Percentiles rank a stretch among this genome's conserved stretches.
phyloP scores from a whole-genome alignment of 139 green algal genomes.

The Asterochloris erici region DNA sequence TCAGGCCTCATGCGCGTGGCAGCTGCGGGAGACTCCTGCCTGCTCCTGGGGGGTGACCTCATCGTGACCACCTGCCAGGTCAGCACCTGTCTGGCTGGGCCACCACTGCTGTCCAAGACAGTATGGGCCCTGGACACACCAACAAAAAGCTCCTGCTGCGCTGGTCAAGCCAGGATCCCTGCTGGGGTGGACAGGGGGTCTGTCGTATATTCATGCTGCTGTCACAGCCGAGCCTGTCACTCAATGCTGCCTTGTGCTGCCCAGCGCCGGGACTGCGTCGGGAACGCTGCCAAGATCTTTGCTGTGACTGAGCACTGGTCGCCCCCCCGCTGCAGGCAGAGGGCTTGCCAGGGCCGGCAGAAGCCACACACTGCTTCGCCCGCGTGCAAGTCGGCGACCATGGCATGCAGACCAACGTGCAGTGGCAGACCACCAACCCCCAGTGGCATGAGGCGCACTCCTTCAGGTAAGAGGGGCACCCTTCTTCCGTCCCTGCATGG shows the following conservation, averaged over 20 bases:
- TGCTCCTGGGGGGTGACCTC: conserved; percentile 57
- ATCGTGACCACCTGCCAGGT: conserved; percentile 38
- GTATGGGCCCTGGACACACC: too few species aligned
- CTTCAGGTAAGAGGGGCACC: conserved; percentile 29
- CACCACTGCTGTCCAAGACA: too few species aligned
- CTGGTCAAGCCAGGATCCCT: too few species aligned
- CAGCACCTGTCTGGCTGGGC: not conserved
- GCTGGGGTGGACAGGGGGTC: too few species aligned
- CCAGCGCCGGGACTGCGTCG: too few species aligned
- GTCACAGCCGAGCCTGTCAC: too few species aligned
- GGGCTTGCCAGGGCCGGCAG: conserved; percentile 24
- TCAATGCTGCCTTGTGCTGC: too few species aligned
- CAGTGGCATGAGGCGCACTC: conserved; percentile 47
- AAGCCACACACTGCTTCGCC: conserved; percentile 48
- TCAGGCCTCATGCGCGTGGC: conserved; percentile 33
- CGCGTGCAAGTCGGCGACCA: conserved; percentile 32
- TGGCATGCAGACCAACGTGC: conserved; percentile 36
- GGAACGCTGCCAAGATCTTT: too few species aligned
- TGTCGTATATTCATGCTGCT: too few species aligned
- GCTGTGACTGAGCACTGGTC: too few species aligned
- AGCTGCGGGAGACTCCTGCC: conserved; percentile 32
- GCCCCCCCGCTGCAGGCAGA: conserved; percentile 29
- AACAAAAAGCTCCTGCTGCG: too few species aligned
- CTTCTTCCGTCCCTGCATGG: too few species aligned
- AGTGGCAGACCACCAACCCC: conserved; percentile 43